Evolutionary conservation across 768 basidiomycete species (phyloP), one percentile per base, ranked within the genome.

Genomic region (Boletus rubescentipes): DNA sequence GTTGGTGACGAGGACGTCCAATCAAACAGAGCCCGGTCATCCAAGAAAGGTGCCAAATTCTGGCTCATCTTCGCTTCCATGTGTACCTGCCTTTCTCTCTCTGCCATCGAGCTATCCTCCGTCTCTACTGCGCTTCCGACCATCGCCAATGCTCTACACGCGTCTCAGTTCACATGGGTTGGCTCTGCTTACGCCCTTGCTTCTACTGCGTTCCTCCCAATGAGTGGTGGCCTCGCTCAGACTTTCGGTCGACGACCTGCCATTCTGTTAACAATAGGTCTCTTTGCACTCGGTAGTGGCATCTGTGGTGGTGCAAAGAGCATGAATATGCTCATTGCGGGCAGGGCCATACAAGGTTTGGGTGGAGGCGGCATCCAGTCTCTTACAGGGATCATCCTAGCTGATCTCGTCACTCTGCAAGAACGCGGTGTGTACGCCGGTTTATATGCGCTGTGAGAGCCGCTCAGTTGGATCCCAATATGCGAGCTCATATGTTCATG

Each of bases 371-470:
- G 69, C 2, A 72, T 78, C 15, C 57, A 71, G 20, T 63, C 73
- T 10, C 53, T 75, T 9, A 63, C 68, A 2, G 71, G 73, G 8
- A 79, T 81, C 37, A 67, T 82, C 38, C 47, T 79, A 5, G 65
- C 72, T 14, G 80, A 83, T 54, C 61, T 83, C 3, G 76, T 81
- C 12, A 70, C 78, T 4, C 67, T 83, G 9, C 40, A 63, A 12
- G 77, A 80, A 40, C 72, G 81, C 8, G 80, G 80, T 3, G 34
- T 55, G 1, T 77, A 71, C 54, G 57, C 63, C 3, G 75, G 72
- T 9, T 46, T 80, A 16, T 64, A 76, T 18, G 76, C 65, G 29
- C 51, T 76, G 72, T 71, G 29, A 51, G 70, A 21, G 9, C 1
- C 46, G 12, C 16, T 43, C 16, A 16, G 45, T 21, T 15, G 18